Conservation (phyloP, 768 basidiomycete genomes). For the Artomyces pyxidatus region DNA sequence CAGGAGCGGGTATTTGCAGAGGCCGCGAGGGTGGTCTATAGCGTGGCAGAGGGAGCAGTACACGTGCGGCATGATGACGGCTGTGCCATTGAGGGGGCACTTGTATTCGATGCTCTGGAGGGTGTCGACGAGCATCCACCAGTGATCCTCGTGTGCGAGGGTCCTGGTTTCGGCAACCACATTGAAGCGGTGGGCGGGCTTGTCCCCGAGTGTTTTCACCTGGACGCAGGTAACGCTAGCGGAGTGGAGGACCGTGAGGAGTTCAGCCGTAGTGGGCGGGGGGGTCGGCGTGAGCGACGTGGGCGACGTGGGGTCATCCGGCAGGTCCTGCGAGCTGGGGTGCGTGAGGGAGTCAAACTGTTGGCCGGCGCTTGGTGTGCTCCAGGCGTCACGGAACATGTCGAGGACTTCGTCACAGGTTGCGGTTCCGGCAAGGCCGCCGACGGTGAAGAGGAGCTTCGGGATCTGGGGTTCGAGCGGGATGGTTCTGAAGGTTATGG, state of each 20-base stretch:
- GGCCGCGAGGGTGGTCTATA: neutral
- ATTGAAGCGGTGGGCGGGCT: neutral
- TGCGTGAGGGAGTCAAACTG: too few relatives aligned
- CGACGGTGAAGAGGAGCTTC: neutral
- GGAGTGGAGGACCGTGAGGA: neutral
- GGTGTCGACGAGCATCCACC: neutral
- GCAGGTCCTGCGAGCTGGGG: neutral
- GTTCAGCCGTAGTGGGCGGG: too few relatives aligned
- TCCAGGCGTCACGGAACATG: neutral
- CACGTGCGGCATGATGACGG: neutral
- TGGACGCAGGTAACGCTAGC: neutral
- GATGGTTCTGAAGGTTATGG: neutral
- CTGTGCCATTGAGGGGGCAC: neutral
- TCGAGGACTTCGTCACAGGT: neutral
- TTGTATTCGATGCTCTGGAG: neutral
- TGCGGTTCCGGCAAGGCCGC: neutral
- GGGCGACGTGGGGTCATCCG: neutral
- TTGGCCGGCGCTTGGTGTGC: neutral
- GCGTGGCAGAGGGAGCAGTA: neutral
- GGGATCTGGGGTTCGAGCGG: neutral
- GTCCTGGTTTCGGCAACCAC: neutral
- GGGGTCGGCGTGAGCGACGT: neutral
- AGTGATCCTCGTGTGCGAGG: neutral
- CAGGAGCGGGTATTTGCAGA: neutral
- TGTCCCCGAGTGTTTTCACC: too few relatives aligned